These are phyloP conservation scores for Termitomyces titanicus DNA, from an alignment of 768 basidiomycete species.

Conservation along the genomic window DNA sequence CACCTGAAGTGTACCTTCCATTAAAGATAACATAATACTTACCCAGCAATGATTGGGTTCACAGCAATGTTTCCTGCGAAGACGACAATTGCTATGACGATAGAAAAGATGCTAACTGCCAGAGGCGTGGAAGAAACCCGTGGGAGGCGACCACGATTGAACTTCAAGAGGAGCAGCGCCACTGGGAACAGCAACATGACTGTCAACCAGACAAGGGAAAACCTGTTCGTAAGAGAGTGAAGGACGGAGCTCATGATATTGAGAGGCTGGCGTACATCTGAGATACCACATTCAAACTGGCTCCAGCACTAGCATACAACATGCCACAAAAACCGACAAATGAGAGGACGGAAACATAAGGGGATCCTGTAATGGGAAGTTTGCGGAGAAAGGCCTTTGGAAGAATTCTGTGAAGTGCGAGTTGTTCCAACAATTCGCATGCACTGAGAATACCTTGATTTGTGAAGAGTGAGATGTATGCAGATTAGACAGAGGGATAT, in stretches of 20 bases:
- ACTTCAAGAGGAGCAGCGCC: constrained; percentile 55
- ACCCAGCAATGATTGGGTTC: constrained; percentile 54
- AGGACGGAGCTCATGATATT: not conserved
- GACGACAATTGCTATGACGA: constrained; percentile 37
- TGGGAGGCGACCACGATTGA: constrained; percentile 59
- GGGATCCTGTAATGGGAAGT: constrained; percentile 47
- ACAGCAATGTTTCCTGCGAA: constrained; percentile 60
- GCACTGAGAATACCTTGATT: constrained; percentile 51
- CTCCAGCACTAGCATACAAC: constrained; percentile 57
- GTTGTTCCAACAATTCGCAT: constrained; percentile 53
- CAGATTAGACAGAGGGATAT: constrained; percentile 59
- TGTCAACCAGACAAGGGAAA: constrained; percentile 62
- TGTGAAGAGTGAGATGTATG: constrained; percentile 1
- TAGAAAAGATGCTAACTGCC: constrained; percentile 33
- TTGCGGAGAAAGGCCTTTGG: constrained; percentile 45
- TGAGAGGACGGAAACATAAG: constrained; percentile 46
- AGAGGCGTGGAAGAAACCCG: constrained; percentile 38
- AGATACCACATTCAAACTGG: constrained; percentile 49
- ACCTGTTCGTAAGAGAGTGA: constrained; percentile 30
- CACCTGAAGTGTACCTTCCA: not conserved
- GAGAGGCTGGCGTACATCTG: constrained; percentile 40
- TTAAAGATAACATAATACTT: constrained; percentile 13
- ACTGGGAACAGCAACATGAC: constrained; percentile 66
- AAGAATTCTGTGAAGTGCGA: constrained; percentile 55
- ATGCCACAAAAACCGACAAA: constrained; percentile 47